A percentile compares a stretch with the other conserved stretches of the same genome.
Conservation (phyloP, 345 rosid genomes). For the Stellera chamaejasme region DNA sequence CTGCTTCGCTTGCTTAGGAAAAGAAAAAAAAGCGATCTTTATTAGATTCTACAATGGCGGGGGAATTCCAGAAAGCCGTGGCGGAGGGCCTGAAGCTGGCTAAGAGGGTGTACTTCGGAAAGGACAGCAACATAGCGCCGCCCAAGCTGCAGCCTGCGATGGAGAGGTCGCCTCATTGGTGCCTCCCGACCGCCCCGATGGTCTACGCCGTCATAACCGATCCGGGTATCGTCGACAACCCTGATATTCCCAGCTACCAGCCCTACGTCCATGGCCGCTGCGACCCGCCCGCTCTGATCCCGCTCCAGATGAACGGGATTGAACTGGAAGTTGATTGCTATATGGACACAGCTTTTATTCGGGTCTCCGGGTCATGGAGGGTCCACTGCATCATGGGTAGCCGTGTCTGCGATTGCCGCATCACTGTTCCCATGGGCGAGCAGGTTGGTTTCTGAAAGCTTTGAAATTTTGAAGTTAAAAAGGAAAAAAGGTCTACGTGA, state of each 20-base stretch:
- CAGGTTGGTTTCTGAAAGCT: conserved; percentile 28
- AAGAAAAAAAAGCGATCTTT: conserved; percentile 13
- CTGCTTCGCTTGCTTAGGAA: not conserved
- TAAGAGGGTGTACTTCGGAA: conserved; percentile 60
- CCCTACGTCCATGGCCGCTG: conserved; percentile 85
- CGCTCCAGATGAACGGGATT: conserved; percentile 67
- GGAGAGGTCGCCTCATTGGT: conserved; percentile 34
- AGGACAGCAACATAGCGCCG: conserved; percentile 62
- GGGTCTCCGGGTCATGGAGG: conserved; percentile 58
- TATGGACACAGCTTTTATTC: conserved; percentile 53
- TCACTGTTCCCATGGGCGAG: conserved; percentile 83
- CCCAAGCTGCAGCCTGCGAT: conserved; percentile 43
- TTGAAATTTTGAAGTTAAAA: not conserved
- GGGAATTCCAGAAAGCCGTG: conserved; percentile 57
- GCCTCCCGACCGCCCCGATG: conserved; percentile 67
- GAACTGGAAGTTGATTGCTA: conserved; percentile 50
- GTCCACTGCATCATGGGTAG: conserved; percentile 89
- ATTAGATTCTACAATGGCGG: conserved; percentile 33
- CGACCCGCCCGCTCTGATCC: conserved; percentile 80
- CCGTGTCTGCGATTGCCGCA: conserved; percentile 61
- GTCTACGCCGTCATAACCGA: conserved; percentile 67
- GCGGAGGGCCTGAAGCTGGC: conserved; percentile 77
- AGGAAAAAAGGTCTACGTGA: not conserved
- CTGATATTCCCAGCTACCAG: conserved; percentile 87
- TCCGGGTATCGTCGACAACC: conserved; percentile 77